Base-by-base conservation (phyloP, 2,329 filamentous ascomycete genomes). In the Hypoxylon rubiginosum region DNA sequence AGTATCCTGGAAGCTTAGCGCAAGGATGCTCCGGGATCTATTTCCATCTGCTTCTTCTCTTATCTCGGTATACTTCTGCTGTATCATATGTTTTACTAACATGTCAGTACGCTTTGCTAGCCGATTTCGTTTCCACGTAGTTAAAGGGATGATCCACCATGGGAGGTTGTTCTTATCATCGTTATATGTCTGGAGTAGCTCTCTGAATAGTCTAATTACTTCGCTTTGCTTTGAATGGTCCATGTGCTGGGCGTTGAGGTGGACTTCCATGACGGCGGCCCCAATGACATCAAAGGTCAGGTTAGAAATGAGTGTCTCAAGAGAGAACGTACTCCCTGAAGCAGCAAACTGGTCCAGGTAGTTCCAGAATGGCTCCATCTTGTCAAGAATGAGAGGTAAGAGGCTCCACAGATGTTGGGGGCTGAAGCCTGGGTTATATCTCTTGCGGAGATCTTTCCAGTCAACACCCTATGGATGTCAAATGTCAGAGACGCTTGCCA, bases 221-320 rank as follows among this genome's bases (percentile, higher is more conserved):
- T 78, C 72, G 50, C 74, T 67, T 59, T 75, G 73, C 34, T 73
- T 62, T 1, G 71, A 61, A 2, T 66, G 64, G 19, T 76, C 72
- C 0, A 67, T 58, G 3, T 68, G 65, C 62, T 80, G 79, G 9
- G 79, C 78, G 26, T 75, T 55, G 13, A 81, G 74, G 55, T 80
- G 72, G 8, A 72, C 70, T 26, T 76, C 77, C 74, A 80, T 77
- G 2, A 76, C 74, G 10, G 79, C 77, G 48, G 52, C 69, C 45
- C 77, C 78, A 36, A 81, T 80, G 15, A 81, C 77, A 57, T 82
- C 80, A 52, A 82, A 81, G 1, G 80, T 79, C 3, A 82, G 70
- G 43, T 75, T 75, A 4, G 73, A 72, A 24, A 71, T 67, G 4
- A 74, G 67, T 4, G 57, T 64, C 45, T 73, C 72, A 3, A 78